Conservation (phyloP, 2,329 filamentous ascomycete genomes). For the Xylaria sp. region DNA sequence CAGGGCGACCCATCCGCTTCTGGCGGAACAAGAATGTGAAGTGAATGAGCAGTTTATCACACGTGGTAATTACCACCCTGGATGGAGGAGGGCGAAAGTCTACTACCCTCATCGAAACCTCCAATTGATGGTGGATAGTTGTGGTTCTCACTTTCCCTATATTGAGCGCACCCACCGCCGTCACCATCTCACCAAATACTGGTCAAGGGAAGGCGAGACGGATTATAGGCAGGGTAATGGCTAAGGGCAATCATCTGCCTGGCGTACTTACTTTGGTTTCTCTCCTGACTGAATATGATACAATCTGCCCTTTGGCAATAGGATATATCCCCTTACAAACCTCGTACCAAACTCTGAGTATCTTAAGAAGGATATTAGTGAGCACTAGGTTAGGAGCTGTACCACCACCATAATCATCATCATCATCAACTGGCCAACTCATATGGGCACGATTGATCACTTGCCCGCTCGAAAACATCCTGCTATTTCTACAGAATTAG, state of each 20-base stretch:
- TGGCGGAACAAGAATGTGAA: not conserved
- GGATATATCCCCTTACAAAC: not conserved
- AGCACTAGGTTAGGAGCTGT: too few relatives aligned
- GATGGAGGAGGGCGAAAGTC: not conserved
- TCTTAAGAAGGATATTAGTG: not conserved
- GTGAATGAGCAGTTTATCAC: not conserved
- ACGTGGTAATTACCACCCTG: not conserved
- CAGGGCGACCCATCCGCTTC: not conserved
- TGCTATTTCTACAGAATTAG: not conserved
- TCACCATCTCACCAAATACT: not conserved
- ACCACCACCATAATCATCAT: constrained; percentile 4
- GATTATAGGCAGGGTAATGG: too few relatives aligned
- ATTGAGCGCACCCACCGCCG: too few relatives aligned
- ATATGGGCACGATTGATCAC: not conserved
- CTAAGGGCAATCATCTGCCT: not conserved
- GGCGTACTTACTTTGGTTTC: not conserved
- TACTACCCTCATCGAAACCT: not conserved
- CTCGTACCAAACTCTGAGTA: not conserved
- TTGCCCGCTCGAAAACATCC: not conserved
- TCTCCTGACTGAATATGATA: not conserved
- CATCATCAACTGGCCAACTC: not conserved
- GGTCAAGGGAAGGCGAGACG: not conserved
- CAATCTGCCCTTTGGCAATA: not conserved
- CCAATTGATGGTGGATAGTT: too few relatives aligned
- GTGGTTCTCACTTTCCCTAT: not conserved